Evolutionary conservation across 441 rosid species (phyloP).

Genomic region (Melastoma candidum): DNA sequence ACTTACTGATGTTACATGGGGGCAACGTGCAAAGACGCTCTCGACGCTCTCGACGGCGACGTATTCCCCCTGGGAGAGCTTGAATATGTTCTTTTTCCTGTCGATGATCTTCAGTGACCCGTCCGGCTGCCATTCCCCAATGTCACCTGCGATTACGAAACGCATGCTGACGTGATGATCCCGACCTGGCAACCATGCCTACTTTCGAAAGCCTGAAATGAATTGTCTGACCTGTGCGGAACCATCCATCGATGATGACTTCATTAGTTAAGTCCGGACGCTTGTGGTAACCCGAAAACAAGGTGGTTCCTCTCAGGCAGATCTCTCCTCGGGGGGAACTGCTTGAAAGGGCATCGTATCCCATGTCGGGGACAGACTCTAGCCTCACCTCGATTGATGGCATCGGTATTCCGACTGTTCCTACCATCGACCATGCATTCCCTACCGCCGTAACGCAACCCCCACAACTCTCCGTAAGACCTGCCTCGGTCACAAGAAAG

Average conservation of each 20-base stretch:
- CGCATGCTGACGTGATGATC: neutral
- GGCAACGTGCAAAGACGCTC: slow-evolving; percentile 57
- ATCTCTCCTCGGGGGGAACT: slow-evolving; percentile 16
- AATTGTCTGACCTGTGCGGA: slow-evolving; percentile 12
- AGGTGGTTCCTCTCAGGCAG: slow-evolving; percentile 15
- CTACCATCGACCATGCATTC: slow-evolving; percentile 67
- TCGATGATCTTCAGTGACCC: slow-evolving; percentile 86
- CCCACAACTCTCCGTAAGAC: slow-evolving; percentile 84
- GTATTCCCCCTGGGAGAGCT: slow-evolving; percentile 90
- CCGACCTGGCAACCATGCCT: neutral
- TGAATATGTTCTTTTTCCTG: slow-evolving; percentile 88
- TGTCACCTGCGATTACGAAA: slow-evolving; percentile 44
- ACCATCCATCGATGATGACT: slow-evolving; percentile 14
- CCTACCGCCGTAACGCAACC: slow-evolving; percentile 77
- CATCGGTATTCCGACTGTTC: slow-evolving; percentile 88
- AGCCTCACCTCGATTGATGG: slow-evolving; percentile 89
- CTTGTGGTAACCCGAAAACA: slow-evolving; percentile 19
- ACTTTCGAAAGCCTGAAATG: neutral
- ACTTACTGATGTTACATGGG: slow-evolving; percentile 51
- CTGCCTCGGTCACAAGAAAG: slow-evolving; percentile 19
- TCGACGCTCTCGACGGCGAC: slow-evolving; percentile 84
- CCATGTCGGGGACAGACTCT: slow-evolving; percentile 89
- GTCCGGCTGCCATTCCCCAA: slow-evolving; percentile 76
- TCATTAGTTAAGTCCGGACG: slow-evolving; percentile 15
- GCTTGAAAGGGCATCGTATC: slow-evolving; percentile 20